Evolutionary conservation across 1,139 yeast species (phyloP).

Genomic region (Lipomyces yarrowii): DNA sequence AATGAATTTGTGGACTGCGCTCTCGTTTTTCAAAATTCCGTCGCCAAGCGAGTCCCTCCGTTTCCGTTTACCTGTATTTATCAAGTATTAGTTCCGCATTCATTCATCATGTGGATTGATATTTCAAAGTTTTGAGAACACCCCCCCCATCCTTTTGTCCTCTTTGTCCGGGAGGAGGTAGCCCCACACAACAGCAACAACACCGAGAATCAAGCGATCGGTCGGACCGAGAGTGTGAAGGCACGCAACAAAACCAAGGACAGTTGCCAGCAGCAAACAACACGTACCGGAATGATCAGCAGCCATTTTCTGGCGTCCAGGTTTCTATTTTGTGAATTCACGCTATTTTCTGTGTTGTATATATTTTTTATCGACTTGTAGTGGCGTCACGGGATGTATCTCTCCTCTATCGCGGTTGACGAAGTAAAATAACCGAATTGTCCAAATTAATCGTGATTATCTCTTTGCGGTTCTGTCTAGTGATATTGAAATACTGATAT

Average conservation of each 20-base stretch:
- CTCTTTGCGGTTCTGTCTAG: neutral
- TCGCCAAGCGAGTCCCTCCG: neutral
- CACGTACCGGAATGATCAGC: conserved; percentile 1
- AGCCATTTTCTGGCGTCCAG: neutral
- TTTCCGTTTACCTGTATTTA: neutral
- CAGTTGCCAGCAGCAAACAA: neutral
- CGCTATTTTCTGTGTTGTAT: neutral
- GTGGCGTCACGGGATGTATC: neutral
- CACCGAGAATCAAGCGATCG: neutral
- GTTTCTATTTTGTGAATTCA: neutral
- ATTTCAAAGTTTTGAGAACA: neutral
- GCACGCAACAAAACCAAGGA: neutral
- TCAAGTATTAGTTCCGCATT: neutral
- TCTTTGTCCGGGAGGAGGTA: neutral
- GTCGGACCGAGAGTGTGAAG: neutral
- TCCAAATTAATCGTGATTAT: neutral
- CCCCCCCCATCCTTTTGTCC: neutral
- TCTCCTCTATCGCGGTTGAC: neutral
- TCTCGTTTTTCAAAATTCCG: neutral
- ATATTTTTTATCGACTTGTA: neutral
- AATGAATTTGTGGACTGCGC: conserved; percentile 15
- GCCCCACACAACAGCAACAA: neutral
- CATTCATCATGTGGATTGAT: neutral
- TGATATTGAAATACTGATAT: neutral
- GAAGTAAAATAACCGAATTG: neutral